Evolutionary conservation across 73 alveolate species (phyloP), one percentile per base, ranked within the genome.

Genomic region (Tetrahymena thermophila): DNA sequence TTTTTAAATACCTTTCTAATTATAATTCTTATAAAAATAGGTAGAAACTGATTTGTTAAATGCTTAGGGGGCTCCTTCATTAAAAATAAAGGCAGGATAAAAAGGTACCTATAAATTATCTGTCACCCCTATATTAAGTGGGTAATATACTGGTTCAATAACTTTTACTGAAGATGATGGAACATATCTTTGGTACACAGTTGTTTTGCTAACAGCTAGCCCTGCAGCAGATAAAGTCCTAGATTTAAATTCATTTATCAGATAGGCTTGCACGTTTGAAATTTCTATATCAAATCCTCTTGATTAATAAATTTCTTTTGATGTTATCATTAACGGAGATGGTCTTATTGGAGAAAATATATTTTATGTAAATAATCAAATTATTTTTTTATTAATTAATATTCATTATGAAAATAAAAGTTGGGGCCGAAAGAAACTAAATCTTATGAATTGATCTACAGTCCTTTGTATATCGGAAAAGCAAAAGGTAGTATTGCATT

Each of bases 31-130:
- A 0, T 85, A 94, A 34, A 98, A 99, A 96, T 50, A 99, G 93
- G 99, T 98, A 1, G 99, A 98, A 96, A 98, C 99, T 58, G 99
- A 99, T 96, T 95, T 99, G 42, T 96, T 97, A 94, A 98, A 98
- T 95, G 99, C 99, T 7, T 97, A 98, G 16, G 99, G 99, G 25
- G 97, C 97, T 0, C 71, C 97, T 17, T 31, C 84, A 28, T 56
- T 96, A 57, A 43, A 43, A 85, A 95, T 96, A 43, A 89, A 94
- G 11, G 96, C 98, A 56, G 85, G 96, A 96, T 83, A 84, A 35
- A 95, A 93, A 40, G 97, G 96, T 0, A 42, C 34, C 0, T 96
- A 96, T 93, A 94, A 95, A 10, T 93, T 96, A 31, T 57, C 35
- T 38, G 98, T 99, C 15, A 97, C 98, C 25, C 99, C 99, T 85